Evolutionary conservation across 352 stramenopile species (phyloP), one percentile per base, ranked within the genome.

Genomic region (Peronospora tabacina): DNA sequence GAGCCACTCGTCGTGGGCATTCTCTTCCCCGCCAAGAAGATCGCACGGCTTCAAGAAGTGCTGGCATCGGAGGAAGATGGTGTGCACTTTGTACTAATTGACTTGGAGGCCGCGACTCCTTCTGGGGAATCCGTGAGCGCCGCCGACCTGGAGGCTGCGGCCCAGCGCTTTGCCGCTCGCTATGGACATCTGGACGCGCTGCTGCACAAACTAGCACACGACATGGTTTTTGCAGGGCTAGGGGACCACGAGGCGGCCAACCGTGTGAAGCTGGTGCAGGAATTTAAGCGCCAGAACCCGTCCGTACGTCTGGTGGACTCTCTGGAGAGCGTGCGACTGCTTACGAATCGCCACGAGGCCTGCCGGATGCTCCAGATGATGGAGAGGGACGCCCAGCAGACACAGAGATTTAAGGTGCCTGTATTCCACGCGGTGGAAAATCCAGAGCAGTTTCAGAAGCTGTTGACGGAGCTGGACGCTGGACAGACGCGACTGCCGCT

Each of bases 21-120:
- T 15, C 73, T 90, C 32, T 87, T 91, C 59, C 81, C 81, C 0
- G 67, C 75, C 51, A 91, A 91, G 72, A 91, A 91, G 68, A 75
- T 88, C 40, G 75, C 72, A 9, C 76, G 78, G 35, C 72, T 91
- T 55, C 75, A 75, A 19, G 66, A 85, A 28, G 62, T 91, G 37
- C 68, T 91, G 15, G 53, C 49, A 2, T 44, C 72, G 15, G 51
- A 70, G 11, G 45, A 35, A 11, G 63, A 76, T 34, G 69, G 68
- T 32, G 71, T 91, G 26, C 66, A 64, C 52, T 89, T 91, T 47
- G 69, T 87, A 53, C 63, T 90, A 44, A 77, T 91, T 44, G 78
- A 91, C 29, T 68, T 90, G 24, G 67, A 82, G 43, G 58, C 68
- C 15, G 51, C 60, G n/a, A 47, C 63, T 12, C 57, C 61, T 33